Percentiles rank a stretch among this genome's conserved stretches.
phyloP scores from a whole-genome alignment of 2,329 filamentous ascomycete genomes.

The Paradendryphiella salina region DNA sequence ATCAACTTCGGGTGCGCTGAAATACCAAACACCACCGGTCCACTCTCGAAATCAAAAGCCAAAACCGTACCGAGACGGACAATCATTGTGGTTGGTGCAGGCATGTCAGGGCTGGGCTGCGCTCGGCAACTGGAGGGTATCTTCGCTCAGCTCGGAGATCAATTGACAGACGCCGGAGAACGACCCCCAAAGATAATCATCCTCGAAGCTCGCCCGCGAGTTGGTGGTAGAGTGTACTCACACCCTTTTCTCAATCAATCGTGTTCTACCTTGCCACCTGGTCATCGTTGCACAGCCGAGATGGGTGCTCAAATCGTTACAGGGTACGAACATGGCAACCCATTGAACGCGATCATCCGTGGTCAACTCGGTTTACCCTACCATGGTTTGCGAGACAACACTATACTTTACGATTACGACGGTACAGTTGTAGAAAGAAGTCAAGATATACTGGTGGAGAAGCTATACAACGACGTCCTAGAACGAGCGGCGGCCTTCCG shows the following conservation, averaged over 20 bases:
- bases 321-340: slow-evolving; percentile 93
- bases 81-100: slow-evolving; percentile 85
- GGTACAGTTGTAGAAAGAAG: slow-evolving; percentile 75
- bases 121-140: slow-evolving; percentile 89
- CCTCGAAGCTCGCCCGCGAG: slow-evolving; percentile 81
- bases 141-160: slow-evolving; percentile 75
- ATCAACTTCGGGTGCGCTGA: slow-evolving; percentile 96
- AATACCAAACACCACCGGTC: slow-evolving; percentile 56
- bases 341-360: slow-evolving; percentile 85
- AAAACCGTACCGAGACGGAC: slow-evolving; percentile 65
- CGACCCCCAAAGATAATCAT: slow-evolving; percentile 74
- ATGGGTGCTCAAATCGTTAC: slow-evolving; percentile 99
- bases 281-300: slow-evolving; percentile 77
- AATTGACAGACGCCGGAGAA: slow-evolving; percentile 67
- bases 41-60: slow-evolving; percentile 43
- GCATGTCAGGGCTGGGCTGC: slow-evolving; percentile 90
- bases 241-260: slow-evolving; percentile 67
- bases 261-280: slow-evolving; percentile 54
- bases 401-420: slow-evolving; percentile 85
- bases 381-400: slow-evolving; percentile 75
- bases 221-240: slow-evolving; percentile 93
- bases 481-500: slow-evolving; percentile 91
- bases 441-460: slow-evolving; percentile 82
- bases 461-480: slow-evolving; percentile 90
- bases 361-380: slow-evolving; percentile 88